A percentile compares a stretch with the other conserved stretches of the same genome.
phyloP scores from a whole-genome alignment of 768 basidiomycete genomes.

The Guyanaporus albipodus region DNA sequence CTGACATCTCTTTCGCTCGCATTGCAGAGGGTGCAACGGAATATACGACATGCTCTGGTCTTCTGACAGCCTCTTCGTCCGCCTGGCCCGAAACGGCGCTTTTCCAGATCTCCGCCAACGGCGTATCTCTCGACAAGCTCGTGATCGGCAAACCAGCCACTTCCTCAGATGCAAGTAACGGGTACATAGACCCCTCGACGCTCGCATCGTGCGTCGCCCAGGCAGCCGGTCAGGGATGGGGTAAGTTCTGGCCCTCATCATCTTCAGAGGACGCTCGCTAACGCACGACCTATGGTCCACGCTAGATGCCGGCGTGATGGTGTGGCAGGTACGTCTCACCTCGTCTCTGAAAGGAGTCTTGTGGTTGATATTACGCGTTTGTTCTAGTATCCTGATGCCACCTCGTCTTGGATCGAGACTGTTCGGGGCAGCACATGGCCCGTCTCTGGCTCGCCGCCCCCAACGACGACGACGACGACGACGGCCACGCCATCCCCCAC shows the following conservation, averaged over 20 bases:
- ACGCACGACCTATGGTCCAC: neutral
- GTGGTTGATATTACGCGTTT: neutral
- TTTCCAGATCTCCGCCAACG: conserved; percentile 49
- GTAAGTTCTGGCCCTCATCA: conserved; percentile 35
- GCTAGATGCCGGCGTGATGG: conserved; percentile 39
- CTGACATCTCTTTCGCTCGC: neutral
- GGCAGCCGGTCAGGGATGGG: conserved; percentile 65
- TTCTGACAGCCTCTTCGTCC: conserved; percentile 55
- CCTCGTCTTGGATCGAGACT: conserved; percentile 36
- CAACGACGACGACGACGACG: neutral
- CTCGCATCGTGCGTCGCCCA: conserved; percentile 57
- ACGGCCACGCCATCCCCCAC: conserved; percentile 18
- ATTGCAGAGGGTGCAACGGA: conserved; percentile 54
- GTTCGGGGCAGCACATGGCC: conserved; percentile 39
- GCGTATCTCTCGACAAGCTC: conserved; percentile 46
- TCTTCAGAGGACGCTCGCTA: neutral
- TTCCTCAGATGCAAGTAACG: conserved; percentile 39
- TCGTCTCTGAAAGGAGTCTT: neutral
- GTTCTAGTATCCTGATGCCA: conserved; percentile 36
- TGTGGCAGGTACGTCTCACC: conserved; percentile 36
- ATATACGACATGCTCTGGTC: conserved; percentile 58
- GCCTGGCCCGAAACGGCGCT: conserved; percentile 59
- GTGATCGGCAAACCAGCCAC: conserved; percentile 55
- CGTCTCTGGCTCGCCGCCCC: conserved; percentile 4
- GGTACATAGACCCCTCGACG: conserved; percentile 55